phyloP scores from a whole-genome alignment of 352 stramenopile genomes.

The Pythium plurisporium region DNA sequence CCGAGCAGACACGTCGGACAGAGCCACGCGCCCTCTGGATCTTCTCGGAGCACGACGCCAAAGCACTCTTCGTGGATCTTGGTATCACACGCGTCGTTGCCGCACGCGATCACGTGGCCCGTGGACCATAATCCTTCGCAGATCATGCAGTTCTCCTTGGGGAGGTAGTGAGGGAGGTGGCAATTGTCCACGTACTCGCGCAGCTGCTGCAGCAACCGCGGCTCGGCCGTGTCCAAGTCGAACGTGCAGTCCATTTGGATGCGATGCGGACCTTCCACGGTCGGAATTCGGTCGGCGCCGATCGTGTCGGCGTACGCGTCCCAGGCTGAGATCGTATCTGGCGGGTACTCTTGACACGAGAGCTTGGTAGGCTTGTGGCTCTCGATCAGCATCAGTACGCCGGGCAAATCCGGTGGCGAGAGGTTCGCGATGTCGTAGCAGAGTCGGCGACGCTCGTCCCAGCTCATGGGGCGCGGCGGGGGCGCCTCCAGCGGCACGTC shows the following conservation, averaged over 20 bases:
- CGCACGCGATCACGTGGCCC: constrained; percentile 59
- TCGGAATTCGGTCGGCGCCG: constrained; percentile 10
- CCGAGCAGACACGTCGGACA: constrained; percentile 78
- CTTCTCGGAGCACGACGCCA: constrained; percentile 55
- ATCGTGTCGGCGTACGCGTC: constrained; percentile 17
- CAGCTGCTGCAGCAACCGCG: constrained; percentile 49
- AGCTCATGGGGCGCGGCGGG: constrained; percentile 28
- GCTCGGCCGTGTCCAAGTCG: constrained; percentile 53
- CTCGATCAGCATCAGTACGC: constrained; percentile 59
- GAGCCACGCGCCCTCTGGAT: constrained; percentile 53
- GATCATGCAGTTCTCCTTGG: constrained; percentile 71
- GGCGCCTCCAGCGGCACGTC: background rate
- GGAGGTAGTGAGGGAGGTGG: constrained; percentile 69
- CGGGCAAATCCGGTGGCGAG: constrained; percentile 55
- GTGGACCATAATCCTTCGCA: constrained; percentile 83
- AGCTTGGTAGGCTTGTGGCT: constrained; percentile 5
- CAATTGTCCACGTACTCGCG: constrained; percentile 75
- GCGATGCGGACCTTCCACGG: background rate
- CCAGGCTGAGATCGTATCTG: constrained; percentile 19
- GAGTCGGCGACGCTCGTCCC: constrained; percentile 66
- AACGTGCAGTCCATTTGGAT: constrained; percentile 60
- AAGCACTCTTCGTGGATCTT: constrained; percentile 84
- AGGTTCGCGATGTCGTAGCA: constrained; percentile 65
- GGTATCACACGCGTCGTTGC: constrained; percentile 58
- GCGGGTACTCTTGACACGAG: constrained; percentile 18